A percentile compares a stretch with the other conserved stretches of the same genome.
phyloP scores from a whole-genome alignment of 805 yeast species.

The Starmerella kuoi region DNA sequence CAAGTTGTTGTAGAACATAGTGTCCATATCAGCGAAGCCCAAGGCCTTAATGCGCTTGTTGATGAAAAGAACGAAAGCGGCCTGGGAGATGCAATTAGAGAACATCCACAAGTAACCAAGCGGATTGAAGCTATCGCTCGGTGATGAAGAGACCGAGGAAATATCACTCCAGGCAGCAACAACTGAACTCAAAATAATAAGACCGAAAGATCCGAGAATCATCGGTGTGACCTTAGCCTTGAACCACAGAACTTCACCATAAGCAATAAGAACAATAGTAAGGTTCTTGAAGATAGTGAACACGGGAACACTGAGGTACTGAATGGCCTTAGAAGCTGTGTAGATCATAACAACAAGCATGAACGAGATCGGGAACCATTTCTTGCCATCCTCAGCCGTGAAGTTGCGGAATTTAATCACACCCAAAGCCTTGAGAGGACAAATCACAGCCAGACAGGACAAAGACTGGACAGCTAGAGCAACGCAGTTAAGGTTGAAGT shows the following conservation, averaged over 20 bases:
- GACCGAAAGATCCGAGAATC: constrained; percentile 76
- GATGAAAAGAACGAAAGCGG: constrained; percentile 86
- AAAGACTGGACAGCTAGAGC: constrained; percentile 77
- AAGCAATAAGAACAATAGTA: constrained; percentile 91
- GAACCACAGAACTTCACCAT: constrained; percentile 96
- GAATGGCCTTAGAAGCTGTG: constrained; percentile 90
- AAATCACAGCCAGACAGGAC: constrained; percentile 67
- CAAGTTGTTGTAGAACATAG: constrained; percentile 96
- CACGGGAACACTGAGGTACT: constrained; percentile 82
- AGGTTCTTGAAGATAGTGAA: constrained; percentile 96
- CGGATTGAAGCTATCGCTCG: constrained; percentile 23
- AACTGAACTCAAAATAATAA: constrained; percentile 93
- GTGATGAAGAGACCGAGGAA: constrained; percentile 24
- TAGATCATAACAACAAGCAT: constrained; percentile 87
- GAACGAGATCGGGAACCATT: constrained; percentile 87
- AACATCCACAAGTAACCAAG: constrained; percentile 95
- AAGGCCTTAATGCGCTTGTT: constrained; percentile 96
- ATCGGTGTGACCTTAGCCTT: constrained; percentile 83
- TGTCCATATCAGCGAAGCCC: constrained; percentile 81
- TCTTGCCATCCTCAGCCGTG: constrained; percentile 77
- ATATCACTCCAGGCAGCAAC: constrained; percentile 88
- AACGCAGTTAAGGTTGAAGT: constrained; percentile 75
- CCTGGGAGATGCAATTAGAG: constrained; percentile 84
- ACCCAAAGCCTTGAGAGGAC: constrained; percentile 58
- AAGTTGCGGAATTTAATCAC: constrained; percentile 77